Base-by-base conservation (phyloP, 164 flowering plant genomes). In the Litsea cubeba region DNA sequence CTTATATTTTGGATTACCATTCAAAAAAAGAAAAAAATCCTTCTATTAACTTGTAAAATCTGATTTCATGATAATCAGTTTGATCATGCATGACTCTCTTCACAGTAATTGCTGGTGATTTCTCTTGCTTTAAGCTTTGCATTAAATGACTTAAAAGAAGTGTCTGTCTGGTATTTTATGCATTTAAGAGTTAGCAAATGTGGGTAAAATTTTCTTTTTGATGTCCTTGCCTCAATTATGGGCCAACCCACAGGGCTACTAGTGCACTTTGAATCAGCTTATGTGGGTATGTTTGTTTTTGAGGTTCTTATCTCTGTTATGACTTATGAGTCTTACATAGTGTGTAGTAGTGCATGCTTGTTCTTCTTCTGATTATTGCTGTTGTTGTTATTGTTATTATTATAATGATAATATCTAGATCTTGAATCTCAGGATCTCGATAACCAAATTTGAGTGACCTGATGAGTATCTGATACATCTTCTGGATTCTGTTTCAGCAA, bases 401-500 rank as follows among this genome's bases (percentile, higher is more conserved):
- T 40, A 40, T 40, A 0, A 40, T 40, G 8, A 40, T 40, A 5
- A 54, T 20, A 54, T 54, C 60, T 54, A 20, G 60, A 54, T 54
- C 20, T 20, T 54, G 60, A 54, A 54, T 54, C 60, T 54, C n/a
- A 18, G 60, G 18, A 66, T 46, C 69, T 51, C 50, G 50, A 11
- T 50, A 17, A 7, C 32, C 24, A 23, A 28, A 17, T 49, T 62
- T 70, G 23, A 73, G 23, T 50, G 25, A 26, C n/a, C 10, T 26
- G 25, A 22, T 71, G 28, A 74, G 51, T 60, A 40, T 74, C 81
- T 80, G 73, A 79, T 78, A 69, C 73, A 71, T 62, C 65, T 50
- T 73, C 71, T 76, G 46, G 50, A 66, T 66, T 73, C 76, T 35
- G 26, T 79, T 85, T 76, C 97, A 94, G 99, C 88, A 81, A 87